phyloP scores from a whole-genome alignment of 2,329 filamentous ascomycete genomes.

The Fusarium nisikadoi region DNA sequence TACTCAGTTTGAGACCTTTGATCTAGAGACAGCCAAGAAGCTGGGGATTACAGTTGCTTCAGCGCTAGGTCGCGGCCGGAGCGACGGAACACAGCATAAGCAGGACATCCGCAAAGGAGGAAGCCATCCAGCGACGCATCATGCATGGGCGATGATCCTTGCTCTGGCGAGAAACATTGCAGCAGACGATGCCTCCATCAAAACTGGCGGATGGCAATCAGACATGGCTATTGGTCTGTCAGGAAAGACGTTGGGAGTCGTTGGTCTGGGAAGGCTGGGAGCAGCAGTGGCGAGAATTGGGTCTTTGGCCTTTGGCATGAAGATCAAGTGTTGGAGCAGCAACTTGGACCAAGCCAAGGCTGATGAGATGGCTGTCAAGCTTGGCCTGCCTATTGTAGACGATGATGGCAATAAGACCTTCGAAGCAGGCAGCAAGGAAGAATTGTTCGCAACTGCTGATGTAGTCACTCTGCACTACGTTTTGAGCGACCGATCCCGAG shows the following conservation, averaged over 20 bases:
- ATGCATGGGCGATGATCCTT: background rate
- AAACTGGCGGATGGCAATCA: background rate
- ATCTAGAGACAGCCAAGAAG: background rate
- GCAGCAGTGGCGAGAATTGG: background rate
- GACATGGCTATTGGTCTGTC: background rate
- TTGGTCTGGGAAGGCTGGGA: background rate
- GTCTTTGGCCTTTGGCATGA: background rate
- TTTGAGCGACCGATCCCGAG: background rate
- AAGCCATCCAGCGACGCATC: background rate
- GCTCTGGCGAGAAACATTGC: background rate
- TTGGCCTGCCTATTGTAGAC: background rate
- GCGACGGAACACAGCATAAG: background rate
- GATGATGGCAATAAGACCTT: background rate
- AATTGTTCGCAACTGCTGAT: background rate
- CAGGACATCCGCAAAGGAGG: background rate
- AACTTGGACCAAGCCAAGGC: slow-evolving; percentile 54
- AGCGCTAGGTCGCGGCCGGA: background rate
- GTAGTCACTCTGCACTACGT: slow-evolving; percentile 8
- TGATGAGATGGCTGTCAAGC: slow-evolving; percentile 40
- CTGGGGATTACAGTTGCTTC: background rate
- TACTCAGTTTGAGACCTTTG: background rate
- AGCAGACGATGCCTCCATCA: background rate
- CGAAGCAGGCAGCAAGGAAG: slow-evolving; percentile 2
- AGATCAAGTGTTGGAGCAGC: slow-evolving; percentile 1
- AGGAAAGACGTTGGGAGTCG: background rate